Evolutionary conservation across 2,329 filamentous ascomycete species (phyloP), one percentile per base, ranked within the genome.

Genomic region (Diaporthe ampelina): DNA sequence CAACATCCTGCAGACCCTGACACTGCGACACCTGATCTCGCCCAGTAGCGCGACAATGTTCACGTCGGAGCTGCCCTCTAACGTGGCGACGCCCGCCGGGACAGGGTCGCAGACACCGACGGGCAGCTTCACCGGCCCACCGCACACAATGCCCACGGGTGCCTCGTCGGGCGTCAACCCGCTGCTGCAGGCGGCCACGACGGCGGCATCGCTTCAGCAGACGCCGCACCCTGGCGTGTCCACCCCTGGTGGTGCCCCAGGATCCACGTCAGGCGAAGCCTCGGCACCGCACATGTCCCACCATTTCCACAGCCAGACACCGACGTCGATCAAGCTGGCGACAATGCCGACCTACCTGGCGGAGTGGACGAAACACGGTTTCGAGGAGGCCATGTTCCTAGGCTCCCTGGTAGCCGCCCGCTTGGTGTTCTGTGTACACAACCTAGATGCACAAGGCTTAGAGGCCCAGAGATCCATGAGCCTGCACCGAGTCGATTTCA

Each of bases 31-130:
- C 82, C 90, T 98, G 71, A 92, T 99, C 78, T 97, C 95, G 2
- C 97, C 97, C 0, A 95, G 93, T 37, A 96, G 95, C 1, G 95
- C 95, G 68, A 98, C 95, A 56, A 98, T 98, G 80, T 98, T 98
- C 88, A 98, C 95, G 48, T 98, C 95, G 29, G 97, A 99, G 83
- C 91, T 98, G 50, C 97, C 97, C 10, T 98, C 95, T 11, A 96
- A 97, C 84, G 91, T 98, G 81, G 95, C 94, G 40, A 98, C 97
- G 0, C 97, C 97, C 1, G 90, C 93, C 15, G 95, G 95, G 26
- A 98, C 96, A 0, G 96, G 96, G 45, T 91, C 95, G 21, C 97
- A 97, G 83, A 98, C 96, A 1, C 97, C 97, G 0, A 94, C 94
- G 2, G 89, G 86, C 78, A 89, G 85, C 77, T 89, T 86, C 81